These are phyloP conservation scores for Pisolithus marmoratus DNA, from an alignment of 768 basidiomycete species.

Conservation along the genomic window DNA sequence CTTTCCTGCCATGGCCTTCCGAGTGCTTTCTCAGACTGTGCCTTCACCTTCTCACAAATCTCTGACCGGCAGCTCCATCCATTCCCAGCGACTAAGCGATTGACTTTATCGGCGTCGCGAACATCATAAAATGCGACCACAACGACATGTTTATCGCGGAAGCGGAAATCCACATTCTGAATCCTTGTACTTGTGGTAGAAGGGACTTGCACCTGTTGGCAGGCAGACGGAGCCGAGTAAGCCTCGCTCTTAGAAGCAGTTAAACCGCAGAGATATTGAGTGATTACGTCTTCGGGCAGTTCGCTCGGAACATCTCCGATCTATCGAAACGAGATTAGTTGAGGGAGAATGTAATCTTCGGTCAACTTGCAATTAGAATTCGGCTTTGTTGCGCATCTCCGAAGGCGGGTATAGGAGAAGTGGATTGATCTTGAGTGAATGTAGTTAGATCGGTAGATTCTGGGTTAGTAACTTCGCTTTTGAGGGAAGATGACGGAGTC, in stretches of 20 bases:
- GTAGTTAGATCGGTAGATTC: constrained; percentile 25
- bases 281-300: constrained; percentile 25
- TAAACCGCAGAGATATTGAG: constrained; percentile 25
- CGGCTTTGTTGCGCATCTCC: constrained; percentile 21
- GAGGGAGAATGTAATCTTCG: no score
- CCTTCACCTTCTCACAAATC: constrained; percentile 1
- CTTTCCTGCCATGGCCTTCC: constrained; percentile 17
- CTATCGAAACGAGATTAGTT: constrained; percentile 22
- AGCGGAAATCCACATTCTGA: constrained; percentile 53
- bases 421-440: constrained; percentile 18
- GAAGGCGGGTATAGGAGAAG: constrained; percentile 3
- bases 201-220: constrained; percentile 1
- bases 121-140: constrained; percentile 60
- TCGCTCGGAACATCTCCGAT: constrained; percentile 35
- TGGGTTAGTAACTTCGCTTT: constrained; percentile 31
- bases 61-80: constrained; percentile 3
- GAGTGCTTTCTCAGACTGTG: constrained; percentile 1
- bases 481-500: constrained; percentile 58
- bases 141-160: constrained; percentile 45
- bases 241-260: constrained; percentile 13
- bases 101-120: constrained; percentile 47
- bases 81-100: constrained; percentile 31
- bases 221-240: neutral
- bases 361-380: constrained; percentile 26
- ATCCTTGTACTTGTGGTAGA: constrained; percentile 29